These are phyloP conservation scores for Pochonia chlamydosporia DNA, from an alignment of 2,329 filamentous ascomycete genomes.

Conservation along the genomic window DNA sequence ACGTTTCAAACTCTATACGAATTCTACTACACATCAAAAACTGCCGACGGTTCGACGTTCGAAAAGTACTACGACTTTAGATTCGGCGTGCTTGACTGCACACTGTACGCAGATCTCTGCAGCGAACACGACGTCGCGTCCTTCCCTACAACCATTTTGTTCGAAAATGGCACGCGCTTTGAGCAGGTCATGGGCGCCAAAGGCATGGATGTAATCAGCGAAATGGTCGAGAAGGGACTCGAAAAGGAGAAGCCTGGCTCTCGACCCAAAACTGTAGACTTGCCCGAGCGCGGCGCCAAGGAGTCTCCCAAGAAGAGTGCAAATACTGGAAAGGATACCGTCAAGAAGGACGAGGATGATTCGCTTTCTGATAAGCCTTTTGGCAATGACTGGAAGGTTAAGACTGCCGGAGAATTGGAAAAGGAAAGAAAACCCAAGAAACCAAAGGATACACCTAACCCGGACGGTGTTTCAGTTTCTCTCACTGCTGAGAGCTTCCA, in stretches of 20 bases:
- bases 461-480: slow-evolving; percentile 65
- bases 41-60: slow-evolving; percentile 58
- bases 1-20: slow-evolving; percentile 91
- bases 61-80: slow-evolving; percentile 81
- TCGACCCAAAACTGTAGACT: slow-evolving; percentile 58
- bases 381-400: slow-evolving; percentile 22
- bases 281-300: slow-evolving; percentile 47
- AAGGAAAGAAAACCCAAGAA: slow-evolving; percentile 40
- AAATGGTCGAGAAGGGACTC: slow-evolving; percentile 68
- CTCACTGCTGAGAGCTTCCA: slow-evolving; percentile 85
- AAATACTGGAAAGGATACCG: neutral
- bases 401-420: slow-evolving; percentile 21
- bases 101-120: slow-evolving; percentile 77
- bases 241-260: slow-evolving; percentile 77
- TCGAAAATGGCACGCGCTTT: slow-evolving; percentile 66
- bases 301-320: slow-evolving; percentile 20
- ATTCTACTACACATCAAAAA: slow-evolving; percentile 85
- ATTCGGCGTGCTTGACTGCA: slow-evolving; percentile 81
- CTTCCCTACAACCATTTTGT: slow-evolving; percentile 75
- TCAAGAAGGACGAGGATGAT: neutral
- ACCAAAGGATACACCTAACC: slow-evolving; percentile 57
- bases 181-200: slow-evolving; percentile 62
- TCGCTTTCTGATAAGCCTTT: slow-evolving; percentile 18
- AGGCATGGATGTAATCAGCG: slow-evolving; percentile 59
- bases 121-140: slow-evolving; percentile 56